Evolutionary conservation across 2,329 filamentous ascomycete species (phyloP).

Genomic region (Fusarium citri): DNA sequence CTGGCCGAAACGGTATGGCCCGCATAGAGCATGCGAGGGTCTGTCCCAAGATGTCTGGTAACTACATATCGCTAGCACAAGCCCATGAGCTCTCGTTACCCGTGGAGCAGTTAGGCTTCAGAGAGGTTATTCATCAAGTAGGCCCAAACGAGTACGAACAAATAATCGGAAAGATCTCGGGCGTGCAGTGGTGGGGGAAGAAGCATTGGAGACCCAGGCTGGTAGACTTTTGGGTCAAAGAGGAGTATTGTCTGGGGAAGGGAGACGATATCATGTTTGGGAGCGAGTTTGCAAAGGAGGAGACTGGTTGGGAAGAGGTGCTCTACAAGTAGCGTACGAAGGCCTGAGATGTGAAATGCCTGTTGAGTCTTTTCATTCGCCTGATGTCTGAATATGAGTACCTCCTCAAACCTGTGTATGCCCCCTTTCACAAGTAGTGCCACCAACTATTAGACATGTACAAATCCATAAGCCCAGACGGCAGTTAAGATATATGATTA

Average conservation of each 20-base stretch:
- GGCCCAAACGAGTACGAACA: too few species aligned
- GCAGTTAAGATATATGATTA: not conserved
- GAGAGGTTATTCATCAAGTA: too few species aligned
- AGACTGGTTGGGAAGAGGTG: fast-evolving
- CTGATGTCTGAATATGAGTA: not conserved
- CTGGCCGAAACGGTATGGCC: not conserved
- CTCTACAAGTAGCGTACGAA: not conserved
- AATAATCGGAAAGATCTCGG: not conserved
- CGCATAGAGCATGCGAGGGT: not conserved
- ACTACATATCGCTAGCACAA: not conserved
- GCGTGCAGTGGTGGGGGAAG: not conserved
- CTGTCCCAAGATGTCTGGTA: fast-evolving
- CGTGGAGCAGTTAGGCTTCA: fast-evolving
- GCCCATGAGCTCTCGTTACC: fast-evolving
- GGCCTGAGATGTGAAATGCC: fast-evolving
- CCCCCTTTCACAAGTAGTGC: fast-evolving
- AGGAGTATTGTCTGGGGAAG: fast-evolving
- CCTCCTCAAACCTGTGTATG: fast-evolving
- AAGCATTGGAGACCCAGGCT: fast-evolving
- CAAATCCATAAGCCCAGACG: not conserved
- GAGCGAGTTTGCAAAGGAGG: not conserved
- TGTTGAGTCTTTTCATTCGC: not conserved
- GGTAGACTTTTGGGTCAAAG: not conserved
- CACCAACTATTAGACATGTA: not conserved
- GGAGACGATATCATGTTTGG: not conserved